Conservation (phyloP, 306 rosid species). For the Pueraria montana region DNA sequence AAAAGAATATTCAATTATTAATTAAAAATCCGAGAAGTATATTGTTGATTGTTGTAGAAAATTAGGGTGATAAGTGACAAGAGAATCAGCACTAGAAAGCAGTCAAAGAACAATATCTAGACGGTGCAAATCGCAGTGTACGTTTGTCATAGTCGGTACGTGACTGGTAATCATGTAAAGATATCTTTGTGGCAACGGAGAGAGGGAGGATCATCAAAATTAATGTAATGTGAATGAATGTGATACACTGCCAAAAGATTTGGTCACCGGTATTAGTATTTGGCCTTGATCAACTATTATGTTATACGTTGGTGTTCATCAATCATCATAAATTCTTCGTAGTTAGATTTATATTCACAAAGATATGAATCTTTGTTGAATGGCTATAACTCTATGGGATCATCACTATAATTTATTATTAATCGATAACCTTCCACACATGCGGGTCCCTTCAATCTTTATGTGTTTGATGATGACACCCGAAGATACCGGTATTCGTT, state of each 20-base stretch:
- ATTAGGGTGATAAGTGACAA: not conserved
- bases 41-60: not conserved
- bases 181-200: not conserved
- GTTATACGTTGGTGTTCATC: not conserved
- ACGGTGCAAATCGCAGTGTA: slow-evolving; percentile 12
- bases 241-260: too few relatives aligned
- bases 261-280: too few relatives aligned
- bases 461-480: not conserved
- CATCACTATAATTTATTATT: not conserved
- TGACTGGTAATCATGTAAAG: slow-evolving; percentile 22
- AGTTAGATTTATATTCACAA: slow-evolving; percentile 12
- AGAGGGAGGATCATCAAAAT: not conserved
- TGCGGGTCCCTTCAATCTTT: not conserved
- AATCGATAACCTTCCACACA: not conserved
- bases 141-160: not conserved
- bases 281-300: too few relatives aligned
- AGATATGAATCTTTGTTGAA: slow-evolving; percentile 3
- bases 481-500: not conserved
- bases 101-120: not conserved
- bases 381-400: not conserved
- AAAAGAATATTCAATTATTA: not conserved
- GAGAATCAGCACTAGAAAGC: slow-evolving; percentile 4
- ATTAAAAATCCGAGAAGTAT: not conserved
- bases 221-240: too few relatives aligned
- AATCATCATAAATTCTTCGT: not conserved